Base-by-base conservation (phyloP, 192 early-diverging fungal species). In the Gonapodya sp. region DNA sequence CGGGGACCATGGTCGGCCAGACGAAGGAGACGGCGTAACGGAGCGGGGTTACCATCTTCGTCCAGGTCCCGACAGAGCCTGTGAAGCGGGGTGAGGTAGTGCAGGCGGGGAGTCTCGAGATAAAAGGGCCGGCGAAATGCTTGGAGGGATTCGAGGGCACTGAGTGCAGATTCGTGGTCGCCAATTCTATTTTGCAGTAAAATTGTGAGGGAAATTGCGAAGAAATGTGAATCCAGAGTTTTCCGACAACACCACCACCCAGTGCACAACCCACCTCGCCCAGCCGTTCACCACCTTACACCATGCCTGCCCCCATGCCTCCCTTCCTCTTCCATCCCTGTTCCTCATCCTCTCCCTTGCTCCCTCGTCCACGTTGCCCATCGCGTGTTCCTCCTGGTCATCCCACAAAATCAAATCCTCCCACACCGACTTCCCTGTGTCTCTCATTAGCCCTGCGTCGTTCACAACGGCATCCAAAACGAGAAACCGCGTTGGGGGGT, bases 91-190 rank as follows among this genome's bases (percentile, higher is more conserved):
- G 75, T 32, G 31, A 77, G 75, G 75, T 77, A 8, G 30, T 34
- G 75, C 30, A 34, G 30, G 75, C 34, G 30, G 31, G 75, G 75
- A 8, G 18, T 16, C 18, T 16, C 8, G 8, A 77, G 75, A 33
- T 77, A 77, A 33, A 31, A 77, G 30, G 75, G 75, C 31, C 34
- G 75, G 30, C 75, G 75, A 33, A 77, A 77, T 8, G 75, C 75
- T 16, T 77, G 75, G 30, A 77, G 18, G 75, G 18, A 18, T 18
- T 18, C 75, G 31, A 77, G 18, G 75, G 8, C 34, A 8, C 8
- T 8, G 75, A 77, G 2, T 2, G 75, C 75, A 2, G 8, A 8
- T 2, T 77, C 75, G 8, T 77, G 75, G 75, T 77, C 75, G 8
- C 75, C 75, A 8, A 34, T 31, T 18, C 46, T 64, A 64, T 8